Conservation (phyloP, 257 asterid species). For the Ajuga chamaepitys region DNA sequence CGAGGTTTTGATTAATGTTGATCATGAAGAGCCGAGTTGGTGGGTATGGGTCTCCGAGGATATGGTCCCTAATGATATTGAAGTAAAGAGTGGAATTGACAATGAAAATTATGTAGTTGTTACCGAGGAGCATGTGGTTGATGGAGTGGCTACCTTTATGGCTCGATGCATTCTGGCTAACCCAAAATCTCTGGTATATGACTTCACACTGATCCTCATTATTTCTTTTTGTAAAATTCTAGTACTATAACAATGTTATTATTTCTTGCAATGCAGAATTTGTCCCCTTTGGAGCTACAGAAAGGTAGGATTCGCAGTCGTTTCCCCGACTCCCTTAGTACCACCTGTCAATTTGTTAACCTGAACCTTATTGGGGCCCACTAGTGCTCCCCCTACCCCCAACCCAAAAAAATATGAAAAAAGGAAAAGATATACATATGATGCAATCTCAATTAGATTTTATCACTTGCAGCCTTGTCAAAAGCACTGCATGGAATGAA, state of each 20-base stretch:
- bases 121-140: conserved; percentile 75
- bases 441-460: conserved; percentile 1
- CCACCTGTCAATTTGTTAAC: not conserved
- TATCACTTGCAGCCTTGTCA: conserved; percentile 50
- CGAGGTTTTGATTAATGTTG: conserved; percentile 57
- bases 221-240: not conserved
- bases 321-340: not conserved
- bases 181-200: conserved; percentile 57
- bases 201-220: not conserved
- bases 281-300: conserved; percentile 73
- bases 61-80: conserved; percentile 38
- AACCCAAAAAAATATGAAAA: too few relatives aligned
- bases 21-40: conserved; percentile 78
- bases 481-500: conserved; percentile 61
- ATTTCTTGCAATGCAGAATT: conserved; percentile 44
- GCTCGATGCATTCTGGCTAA: conserved; percentile 79
- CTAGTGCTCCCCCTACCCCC: not conserved
- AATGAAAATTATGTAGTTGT: conserved; percentile 67
- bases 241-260: conserved; percentile 1
- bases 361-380: not conserved
- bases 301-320: conserved; percentile 38
- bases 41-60: conserved; percentile 96
- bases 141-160: conserved; percentile 87
- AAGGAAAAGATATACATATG: too few relatives aligned
- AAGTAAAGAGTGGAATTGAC: conserved; percentile 76